Evolutionary conservation across 1,284 basidiomycete genomes (phyloP), one percentile per base, ranked within the genome.

Genomic region (Ceratobasidium sp.): DNA sequence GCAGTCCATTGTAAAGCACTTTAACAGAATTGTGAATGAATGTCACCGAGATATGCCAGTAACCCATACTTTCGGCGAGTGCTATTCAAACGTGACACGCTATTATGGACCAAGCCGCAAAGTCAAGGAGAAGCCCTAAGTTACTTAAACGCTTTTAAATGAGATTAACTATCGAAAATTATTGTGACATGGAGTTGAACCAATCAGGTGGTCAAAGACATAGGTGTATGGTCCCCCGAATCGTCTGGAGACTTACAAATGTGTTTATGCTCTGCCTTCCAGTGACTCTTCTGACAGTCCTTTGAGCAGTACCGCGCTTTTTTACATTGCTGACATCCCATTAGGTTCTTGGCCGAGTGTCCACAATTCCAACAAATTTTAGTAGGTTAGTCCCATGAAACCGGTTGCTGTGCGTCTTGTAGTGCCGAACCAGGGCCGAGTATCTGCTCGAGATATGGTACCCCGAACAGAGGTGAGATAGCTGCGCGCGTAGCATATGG

Each of bases 311-410:
- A 71, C 40, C 56, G 15, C 2, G 69, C 56, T 40, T 61, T 71
- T 40, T 61, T 61, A 50, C 69, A 71, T 17, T 20, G 10, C 26
- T 52, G 70, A 46, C 70, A 74, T 7, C n/a, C 13, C 46, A 56
- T 46, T 10, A 65, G 20, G 13, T 33, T 44, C 26, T 46, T 48
- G 9, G 48, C 70, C 7, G 48, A 17, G 2, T 38, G 26, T 15
- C 71, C 71, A 23, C 71, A 74, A 20, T 40, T 42, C 70, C 59
- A 74, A 52, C 70, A 74, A 2, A 38, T 44, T n/a, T 64, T 46
- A 12, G 26, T 26, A 7, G 70, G 70, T 26, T 74, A 26, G 20
- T 28, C 57, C 40, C 46, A 50, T 1, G 70, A 62, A 12, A 50
- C 33, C 20, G 70, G 70, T 9, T 64, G 26, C 26, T 44, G 26